phyloP scores from a whole-genome alignment of 768 basidiomycete species.

The Termitomyces sp. region DNA sequence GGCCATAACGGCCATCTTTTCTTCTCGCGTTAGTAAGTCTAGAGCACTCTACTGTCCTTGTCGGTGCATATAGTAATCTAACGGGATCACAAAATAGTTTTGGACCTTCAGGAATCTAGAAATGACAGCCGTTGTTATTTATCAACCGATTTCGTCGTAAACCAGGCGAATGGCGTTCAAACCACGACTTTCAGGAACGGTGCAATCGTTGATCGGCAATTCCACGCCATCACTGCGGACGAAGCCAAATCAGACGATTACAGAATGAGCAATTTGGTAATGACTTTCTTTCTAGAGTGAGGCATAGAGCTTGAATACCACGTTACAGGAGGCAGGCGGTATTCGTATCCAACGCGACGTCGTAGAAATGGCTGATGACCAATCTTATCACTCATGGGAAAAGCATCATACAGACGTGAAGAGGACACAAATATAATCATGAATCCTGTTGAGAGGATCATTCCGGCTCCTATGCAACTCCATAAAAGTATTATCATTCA shows the following conservation, averaged over 20 bases:
- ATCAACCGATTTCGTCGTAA: neutral
- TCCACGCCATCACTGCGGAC: conserved; percentile 4
- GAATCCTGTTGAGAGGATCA: neutral
- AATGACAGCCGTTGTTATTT: conserved; percentile 4
- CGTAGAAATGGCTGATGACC: conserved; percentile 12
- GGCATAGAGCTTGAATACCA: neutral
- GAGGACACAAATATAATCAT: neutral
- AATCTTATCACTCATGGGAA: conserved; percentile 11
- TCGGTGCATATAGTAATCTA: neutral
- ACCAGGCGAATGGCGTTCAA: conserved; percentile 8
- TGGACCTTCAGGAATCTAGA: conserved; percentile 12
- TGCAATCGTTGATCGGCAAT: conserved; percentile 10
- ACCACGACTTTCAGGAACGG: conserved; percentile 11
- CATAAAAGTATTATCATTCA: neutral
- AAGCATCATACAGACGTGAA: conserved; percentile 3
- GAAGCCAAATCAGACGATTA: conserved; percentile 11
- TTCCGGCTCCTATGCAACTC: neutral
- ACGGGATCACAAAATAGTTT: neutral
- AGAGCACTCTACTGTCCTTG: neutral
- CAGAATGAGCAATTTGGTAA: conserved; percentile 11
- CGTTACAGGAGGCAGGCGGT: conserved; percentile 6
- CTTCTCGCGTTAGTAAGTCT: conserved; percentile 14
- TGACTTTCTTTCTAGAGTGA: neutral
- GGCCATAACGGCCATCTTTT: conserved; percentile 16
- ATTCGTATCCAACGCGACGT: conserved; percentile 14